phyloP scores from a whole-genome alignment of 1,284 basidiomycete species.

The Ganoderma multipileum region DNA sequence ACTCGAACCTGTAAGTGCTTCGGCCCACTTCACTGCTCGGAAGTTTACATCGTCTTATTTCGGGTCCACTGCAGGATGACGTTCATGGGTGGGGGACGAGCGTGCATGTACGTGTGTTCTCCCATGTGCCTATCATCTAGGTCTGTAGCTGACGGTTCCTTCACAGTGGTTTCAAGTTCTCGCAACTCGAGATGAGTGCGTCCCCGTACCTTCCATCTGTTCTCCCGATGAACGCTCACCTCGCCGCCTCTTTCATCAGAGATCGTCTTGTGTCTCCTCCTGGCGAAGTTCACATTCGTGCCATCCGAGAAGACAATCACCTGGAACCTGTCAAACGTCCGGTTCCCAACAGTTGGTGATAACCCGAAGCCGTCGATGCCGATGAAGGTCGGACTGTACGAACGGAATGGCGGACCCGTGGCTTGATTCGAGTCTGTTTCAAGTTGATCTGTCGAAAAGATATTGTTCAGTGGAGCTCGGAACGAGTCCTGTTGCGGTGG shows the following conservation, averaged over 20 bases:
- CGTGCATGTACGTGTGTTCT: conserved; percentile 38
- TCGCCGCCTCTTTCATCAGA: background rate
- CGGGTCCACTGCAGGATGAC: conserved; percentile 22
- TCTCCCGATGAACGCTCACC: background rate
- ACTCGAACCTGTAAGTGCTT: conserved; percentile 13
- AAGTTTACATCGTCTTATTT: background rate
- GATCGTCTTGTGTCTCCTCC: conserved; percentile 19
- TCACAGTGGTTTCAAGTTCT: conserved; percentile 30
- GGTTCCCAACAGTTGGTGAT: conserved; percentile 16
- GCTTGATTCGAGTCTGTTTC: too few species aligned
- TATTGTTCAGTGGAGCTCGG: too few species aligned
- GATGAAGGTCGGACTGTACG: conserved; percentile 15
- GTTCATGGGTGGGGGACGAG: conserved; percentile 39
- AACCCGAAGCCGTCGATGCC: conserved; percentile 13
- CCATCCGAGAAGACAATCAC: conserved; percentile 11
- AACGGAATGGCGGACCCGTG: background rate
- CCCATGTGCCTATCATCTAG: too few species aligned
- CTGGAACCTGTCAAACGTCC: conserved; percentile 20
- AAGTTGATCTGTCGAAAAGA: too few species aligned
- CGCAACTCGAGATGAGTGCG: conserved; percentile 31
- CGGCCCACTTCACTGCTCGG: background rate
- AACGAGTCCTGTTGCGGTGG: too few species aligned
- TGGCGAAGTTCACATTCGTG: conserved; percentile 20
- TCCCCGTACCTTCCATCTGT: background rate
- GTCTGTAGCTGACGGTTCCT: background rate